A percentile compares a stretch with the other conserved stretches of the same genome.
Evolutionary conservation across 2,329 filamentous ascomycete genomes (phyloP).

Genomic region (Mycocentrospora acerina): DNA sequence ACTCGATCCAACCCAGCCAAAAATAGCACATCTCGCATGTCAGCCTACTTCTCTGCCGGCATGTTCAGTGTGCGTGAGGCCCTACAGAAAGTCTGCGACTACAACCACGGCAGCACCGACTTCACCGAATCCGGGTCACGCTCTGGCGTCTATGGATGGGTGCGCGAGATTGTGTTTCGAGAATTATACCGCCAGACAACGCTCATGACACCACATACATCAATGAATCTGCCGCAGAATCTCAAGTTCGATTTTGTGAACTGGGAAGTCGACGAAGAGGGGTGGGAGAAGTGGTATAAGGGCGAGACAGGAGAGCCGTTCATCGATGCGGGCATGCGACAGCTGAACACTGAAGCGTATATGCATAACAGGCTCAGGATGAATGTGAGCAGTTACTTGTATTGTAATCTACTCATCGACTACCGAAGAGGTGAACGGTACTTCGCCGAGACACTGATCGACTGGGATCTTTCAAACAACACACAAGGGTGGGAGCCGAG

Average conservation of each 20-base stretch:
- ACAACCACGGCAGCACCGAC: conserved; percentile 46
- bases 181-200: conserved; percentile 54
- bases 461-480: conserved; percentile 53
- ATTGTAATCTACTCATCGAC: conserved; percentile 53
- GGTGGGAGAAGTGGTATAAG: conserved; percentile 52
- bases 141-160: conserved; percentile 47
- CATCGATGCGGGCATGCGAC: conserved; percentile 55
- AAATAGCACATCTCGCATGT: conserved; percentile 46
- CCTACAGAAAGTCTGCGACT: conserved; percentile 44
- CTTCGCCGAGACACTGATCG: conserved; percentile 53
- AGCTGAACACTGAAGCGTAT: conserved; percentile 51
- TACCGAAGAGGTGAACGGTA: conserved; percentile 54
- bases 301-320: conserved; percentile 52
- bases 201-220: conserved; percentile 49
- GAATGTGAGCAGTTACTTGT: conserved; percentile 52
- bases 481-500: conserved; percentile 56
- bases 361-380: conserved; percentile 57
- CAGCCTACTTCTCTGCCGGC: conserved; percentile 50
- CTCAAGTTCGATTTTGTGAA: conserved; percentile 54
- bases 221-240: conserved; percentile 55
- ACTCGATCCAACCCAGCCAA: conserved; percentile 47
- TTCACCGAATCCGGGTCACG: conserved; percentile 44
- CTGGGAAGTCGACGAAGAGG: conserved; percentile 54
- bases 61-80: conserved; percentile 50
- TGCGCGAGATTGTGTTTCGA: conserved; percentile 55